phyloP scores from a whole-genome alignment of 2,329 filamentous ascomycete species.

The Phyllosticta citriasiana region DNA sequence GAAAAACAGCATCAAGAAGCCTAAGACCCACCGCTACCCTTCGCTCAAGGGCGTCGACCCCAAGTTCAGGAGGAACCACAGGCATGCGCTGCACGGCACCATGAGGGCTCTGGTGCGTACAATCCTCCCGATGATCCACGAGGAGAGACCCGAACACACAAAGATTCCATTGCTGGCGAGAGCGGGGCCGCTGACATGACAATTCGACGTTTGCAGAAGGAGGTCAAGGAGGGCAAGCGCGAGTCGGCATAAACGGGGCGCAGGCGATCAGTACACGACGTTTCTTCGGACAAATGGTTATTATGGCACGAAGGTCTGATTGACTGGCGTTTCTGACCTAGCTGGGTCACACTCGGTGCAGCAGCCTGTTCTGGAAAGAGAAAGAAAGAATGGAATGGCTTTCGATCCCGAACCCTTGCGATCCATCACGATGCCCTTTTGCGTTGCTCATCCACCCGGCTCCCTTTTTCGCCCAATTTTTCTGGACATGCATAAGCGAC shows the following conservation, averaged over 20 bases:
- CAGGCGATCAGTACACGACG: not conserved
- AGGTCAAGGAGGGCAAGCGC: slow-evolving; percentile 92
- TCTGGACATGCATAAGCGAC: not conserved
- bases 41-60: slow-evolving; percentile 98
- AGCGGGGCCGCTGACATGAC: not conserved
- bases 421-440: not conserved
- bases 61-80: slow-evolving; percentile 99
- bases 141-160: not conserved
- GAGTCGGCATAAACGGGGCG: slow-evolving; percentile 59
- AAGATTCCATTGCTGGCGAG: not conserved
- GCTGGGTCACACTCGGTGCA: not conserved
- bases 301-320: slow-evolving; percentile 10
- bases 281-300: slow-evolving; percentile 1
- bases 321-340: slow-evolving; percentile 10
- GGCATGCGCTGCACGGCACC: slow-evolving; percentile 98
- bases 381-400: slow-evolving; percentile 3
- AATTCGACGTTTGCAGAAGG: slow-evolving; percentile 57
- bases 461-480: not conserved
- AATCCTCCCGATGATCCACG: not conserved
- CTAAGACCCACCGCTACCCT: slow-evolving; percentile 97
- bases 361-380: slow-evolving; percentile 8
- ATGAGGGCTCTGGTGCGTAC: slow-evolving; percentile 87
- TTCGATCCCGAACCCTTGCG: slow-evolving; percentile 5
- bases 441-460: not conserved
- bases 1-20: slow-evolving; percentile 89